These are phyloP conservation scores for Daldinia decipiens DNA, from an alignment of 495 filamentous ascomycete species.

Conservation along the genomic window DNA sequence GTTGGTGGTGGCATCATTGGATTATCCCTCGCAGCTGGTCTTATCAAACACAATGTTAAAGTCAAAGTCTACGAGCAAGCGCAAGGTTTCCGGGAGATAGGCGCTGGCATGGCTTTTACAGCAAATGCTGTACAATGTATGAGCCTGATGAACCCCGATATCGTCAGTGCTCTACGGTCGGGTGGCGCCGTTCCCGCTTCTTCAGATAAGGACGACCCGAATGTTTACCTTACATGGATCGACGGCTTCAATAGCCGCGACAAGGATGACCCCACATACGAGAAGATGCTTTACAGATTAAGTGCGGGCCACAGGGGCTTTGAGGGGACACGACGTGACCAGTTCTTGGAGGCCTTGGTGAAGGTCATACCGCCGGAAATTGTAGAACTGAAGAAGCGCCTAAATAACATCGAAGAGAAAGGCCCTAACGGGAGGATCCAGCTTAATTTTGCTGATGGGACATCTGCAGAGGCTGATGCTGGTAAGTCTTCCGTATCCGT, in stretches of 20 bases:
- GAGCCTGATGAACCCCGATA: constrained; percentile 57
- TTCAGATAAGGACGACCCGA: constrained; percentile 47
- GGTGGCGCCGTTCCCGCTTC: constrained; percentile 56
- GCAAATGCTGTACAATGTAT: constrained; percentile 66
- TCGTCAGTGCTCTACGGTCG: constrained; percentile 55
- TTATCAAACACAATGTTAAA: constrained; percentile 48
- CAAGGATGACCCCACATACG: constrained; percentile 30
- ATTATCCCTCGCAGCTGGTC: constrained; percentile 52
- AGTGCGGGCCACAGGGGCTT: constrained; percentile 40
- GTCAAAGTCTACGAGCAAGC: constrained; percentile 64
- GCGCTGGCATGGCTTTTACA: constrained; percentile 66
- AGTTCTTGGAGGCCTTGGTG: constrained; percentile 60
- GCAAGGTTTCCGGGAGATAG: constrained; percentile 61
- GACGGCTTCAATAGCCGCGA: constrained; percentile 35
- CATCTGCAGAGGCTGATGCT: constrained; percentile 52
- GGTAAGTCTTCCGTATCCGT: constrained; percentile 12
- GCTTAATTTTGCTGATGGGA: constrained; percentile 50
- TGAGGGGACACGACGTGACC: constrained; percentile 58
- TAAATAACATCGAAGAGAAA: constrained; percentile 42
- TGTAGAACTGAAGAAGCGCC: constrained; percentile 47
- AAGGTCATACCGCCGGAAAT: constrained; percentile 57
- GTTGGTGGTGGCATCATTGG: constrained; percentile 60
- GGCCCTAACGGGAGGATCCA: constrained; percentile 27
- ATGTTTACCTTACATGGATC: constrained; percentile 45
- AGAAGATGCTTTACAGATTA: constrained; percentile 37